phyloP scores from a whole-genome alignment of 352 stramenopile genomes.

The Phytophthora melonis region DNA sequence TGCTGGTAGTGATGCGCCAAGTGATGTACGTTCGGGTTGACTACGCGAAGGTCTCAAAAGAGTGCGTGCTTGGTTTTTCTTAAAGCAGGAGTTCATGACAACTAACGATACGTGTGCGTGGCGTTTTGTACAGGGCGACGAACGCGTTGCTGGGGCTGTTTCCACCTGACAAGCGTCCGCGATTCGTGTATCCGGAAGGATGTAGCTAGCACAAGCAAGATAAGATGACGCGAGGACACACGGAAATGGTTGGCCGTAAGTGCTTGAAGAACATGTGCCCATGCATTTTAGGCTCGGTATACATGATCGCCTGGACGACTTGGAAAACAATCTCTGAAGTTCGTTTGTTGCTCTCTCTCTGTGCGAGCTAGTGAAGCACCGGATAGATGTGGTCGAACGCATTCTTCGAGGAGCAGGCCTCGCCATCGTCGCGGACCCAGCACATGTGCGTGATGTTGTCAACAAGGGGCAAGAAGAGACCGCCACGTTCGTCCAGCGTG shows the following conservation, averaged over 20 bases:
- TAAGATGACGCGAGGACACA: background rate
- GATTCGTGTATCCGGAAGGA: slow-evolving; percentile 15
- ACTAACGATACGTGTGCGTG: slow-evolving; percentile 5
- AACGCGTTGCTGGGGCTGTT: slow-evolving; percentile 22
- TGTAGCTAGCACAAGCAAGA: background rate
- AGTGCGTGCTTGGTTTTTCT: slow-evolving; percentile 6
- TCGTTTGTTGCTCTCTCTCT: too few species aligned
- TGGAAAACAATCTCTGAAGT: too few species aligned
- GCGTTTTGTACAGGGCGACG: slow-evolving; percentile 1
- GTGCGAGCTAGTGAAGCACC: background rate
- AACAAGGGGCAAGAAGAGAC: slow-evolving; percentile 24
- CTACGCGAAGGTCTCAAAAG: slow-evolving; percentile 23
- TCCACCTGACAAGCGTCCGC: slow-evolving; percentile 14
- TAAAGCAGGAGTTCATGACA: background rate
- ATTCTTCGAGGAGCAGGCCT: background rate
- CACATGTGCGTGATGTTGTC: slow-evolving; percentile 14
- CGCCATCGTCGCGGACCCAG: background rate
- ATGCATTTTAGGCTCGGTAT: too few species aligned
- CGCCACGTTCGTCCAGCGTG: slow-evolving; percentile 38
- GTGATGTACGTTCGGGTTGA: slow-evolving; percentile 25
- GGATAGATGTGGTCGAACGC: background rate
- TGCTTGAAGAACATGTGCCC: too few species aligned
- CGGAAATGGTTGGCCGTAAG: too few species aligned
- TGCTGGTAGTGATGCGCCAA: slow-evolving; percentile 24
- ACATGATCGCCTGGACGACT: too few species aligned